Conservation (phyloP, 108 stramenopile species). For the Licmophora abbreviata region DNA sequence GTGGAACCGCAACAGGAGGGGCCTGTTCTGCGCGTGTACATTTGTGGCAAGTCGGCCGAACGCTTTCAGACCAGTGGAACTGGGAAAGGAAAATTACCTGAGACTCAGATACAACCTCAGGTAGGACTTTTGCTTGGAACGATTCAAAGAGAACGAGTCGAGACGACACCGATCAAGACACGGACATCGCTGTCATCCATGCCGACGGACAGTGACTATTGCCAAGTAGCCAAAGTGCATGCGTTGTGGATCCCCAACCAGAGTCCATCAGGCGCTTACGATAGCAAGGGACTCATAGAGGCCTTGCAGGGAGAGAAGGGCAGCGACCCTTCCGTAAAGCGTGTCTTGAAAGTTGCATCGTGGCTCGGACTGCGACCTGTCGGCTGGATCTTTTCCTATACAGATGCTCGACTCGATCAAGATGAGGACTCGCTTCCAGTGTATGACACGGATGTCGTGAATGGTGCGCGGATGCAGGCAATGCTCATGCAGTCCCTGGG, state of each 20-base stretch:
- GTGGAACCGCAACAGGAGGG: conserved; percentile 70
- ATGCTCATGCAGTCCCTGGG: conserved; percentile 42
- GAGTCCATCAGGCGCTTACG: conserved; percentile 24
- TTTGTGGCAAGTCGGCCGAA: conserved; percentile 64
- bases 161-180: conserved; percentile 33
- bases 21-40: conserved; percentile 58
- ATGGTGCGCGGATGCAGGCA: conserved; percentile 57
- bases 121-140: conserved; percentile 70
- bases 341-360: conserved; percentile 45
- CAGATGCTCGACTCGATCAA: conserved; percentile 36
- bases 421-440: conserved; percentile 63
- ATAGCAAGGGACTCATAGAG: conserved; percentile 3
- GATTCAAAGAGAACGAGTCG: conserved; percentile 56
- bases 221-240: conserved; percentile 79
- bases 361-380: conserved; percentile 59
- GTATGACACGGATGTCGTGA: conserved; percentile 41
- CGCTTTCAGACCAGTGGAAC: conserved; percentile 61
- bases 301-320: conserved; percentile 25
- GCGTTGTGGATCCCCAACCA: conserved; percentile 72
- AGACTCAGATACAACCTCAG: conserved; percentile 26
- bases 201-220: conserved; percentile 48
- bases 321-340: conserved; percentile 10
- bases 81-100: conserved; percentile 16
- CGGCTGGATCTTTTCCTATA: conserved; percentile 81
- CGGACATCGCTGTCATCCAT: conserved; percentile 64